Evolutionary conservation across 768 basidiomycete species (phyloP), one percentile per base, ranked within the genome.

Genomic region (Suillus subalutaceus): DNA sequence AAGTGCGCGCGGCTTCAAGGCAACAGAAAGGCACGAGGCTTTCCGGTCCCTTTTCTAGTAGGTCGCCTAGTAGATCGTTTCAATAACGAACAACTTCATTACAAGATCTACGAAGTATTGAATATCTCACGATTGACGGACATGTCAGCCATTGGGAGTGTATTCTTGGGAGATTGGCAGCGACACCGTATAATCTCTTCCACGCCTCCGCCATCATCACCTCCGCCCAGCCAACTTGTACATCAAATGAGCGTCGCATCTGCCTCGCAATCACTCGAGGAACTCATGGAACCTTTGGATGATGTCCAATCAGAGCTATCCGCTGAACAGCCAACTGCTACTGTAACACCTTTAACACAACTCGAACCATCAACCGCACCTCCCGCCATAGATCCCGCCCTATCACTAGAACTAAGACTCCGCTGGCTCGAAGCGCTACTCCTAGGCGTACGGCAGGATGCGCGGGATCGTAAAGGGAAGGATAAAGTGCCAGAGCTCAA

Each of bases 391-490:
- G 86, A 90, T 41, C 89, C 93, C 6, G 77, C 77, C 0, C 79
- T 92, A 16, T 90, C 93, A 3, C 79, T 95, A 13, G 89, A 94
- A 70, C 79, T 95, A 26, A 85, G 93, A 1, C 74, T 94, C 43
- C 82, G 90, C 64, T 93, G 91, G 91, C 80, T 95, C 2, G 93
- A 94, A 73, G 91, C 91, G 20, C 79, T 95, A 61, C 78, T 94
- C 3, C 75, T 88, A 48, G 93, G 93, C 48, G 83, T 89, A 26
- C 84, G 83, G 60, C 83, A 83, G 57, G 82, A 85, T 50, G 63
- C 74, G 63, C 81, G 79, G 75, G 67, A 84, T 76, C 73, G 79
- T 78, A 70, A 81, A 73, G 71, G 80, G 74, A 68, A 72, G 64
- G 66, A 78, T 66, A 75, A 72, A 62, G 64, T 68, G 2, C n/a